phyloP scores from a whole-genome alignment of 2,329 filamentous ascomycete species.

The Venturia aucupariae region DNA sequence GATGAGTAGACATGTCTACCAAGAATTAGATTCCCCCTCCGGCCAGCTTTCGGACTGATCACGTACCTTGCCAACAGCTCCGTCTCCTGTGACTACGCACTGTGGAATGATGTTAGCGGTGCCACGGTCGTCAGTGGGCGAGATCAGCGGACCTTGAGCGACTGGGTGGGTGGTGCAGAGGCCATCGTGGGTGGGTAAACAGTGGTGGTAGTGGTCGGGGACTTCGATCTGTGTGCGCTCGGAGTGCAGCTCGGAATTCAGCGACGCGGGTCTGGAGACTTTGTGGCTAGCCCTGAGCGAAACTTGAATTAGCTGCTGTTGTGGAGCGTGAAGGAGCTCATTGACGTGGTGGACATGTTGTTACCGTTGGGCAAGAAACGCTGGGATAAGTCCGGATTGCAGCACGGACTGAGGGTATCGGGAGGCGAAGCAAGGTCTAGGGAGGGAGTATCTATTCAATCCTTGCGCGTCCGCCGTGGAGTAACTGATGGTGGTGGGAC shows the following conservation, averaged over 20 bases:
- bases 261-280: not conserved
- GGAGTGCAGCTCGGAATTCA: not conserved
- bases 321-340: conserved; percentile 3
- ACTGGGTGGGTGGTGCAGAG: conserved; percentile 78
- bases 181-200: conserved; percentile 44
- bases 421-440: conserved; percentile 2
- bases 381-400: not conserved
- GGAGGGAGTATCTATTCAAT: not conserved
- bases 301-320: conserved; percentile 1
- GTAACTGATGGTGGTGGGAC: not conserved
- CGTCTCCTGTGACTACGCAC: conserved; percentile 98
- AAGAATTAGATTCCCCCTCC: conserved; percentile 21
- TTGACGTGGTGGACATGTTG: conserved; percentile 2
- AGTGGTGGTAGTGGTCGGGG: not conserved
- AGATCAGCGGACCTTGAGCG: conserved; percentile 60
- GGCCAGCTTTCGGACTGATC: conserved; percentile 16
- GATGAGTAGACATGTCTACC: conserved; percentile 93
- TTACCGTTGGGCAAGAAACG: conserved; percentile 3
- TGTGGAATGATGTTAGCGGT: conserved; percentile 30
- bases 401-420: conserved; percentile 3
- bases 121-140: conserved; percentile 11
- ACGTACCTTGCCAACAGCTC: conserved; percentile 94
- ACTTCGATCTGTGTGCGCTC: conserved; percentile 8
- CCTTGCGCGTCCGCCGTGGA: not conserved
- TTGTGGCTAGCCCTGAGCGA: not conserved